phyloP scores from a whole-genome alignment of 345 rosid genomes.

The Moricandia moricandioides region DNA sequence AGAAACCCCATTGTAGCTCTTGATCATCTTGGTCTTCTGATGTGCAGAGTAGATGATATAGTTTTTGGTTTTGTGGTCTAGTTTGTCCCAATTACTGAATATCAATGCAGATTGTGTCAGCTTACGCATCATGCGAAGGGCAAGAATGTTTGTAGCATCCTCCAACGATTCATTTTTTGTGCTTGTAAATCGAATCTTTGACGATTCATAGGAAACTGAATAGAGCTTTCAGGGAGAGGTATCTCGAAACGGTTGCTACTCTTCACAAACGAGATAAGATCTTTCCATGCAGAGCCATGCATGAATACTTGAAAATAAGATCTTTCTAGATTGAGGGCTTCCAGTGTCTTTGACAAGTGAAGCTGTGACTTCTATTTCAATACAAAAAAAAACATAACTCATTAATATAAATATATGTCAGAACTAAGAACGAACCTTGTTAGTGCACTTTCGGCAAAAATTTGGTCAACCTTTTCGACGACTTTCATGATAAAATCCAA shows the following conservation, averaged over 20 bases:
- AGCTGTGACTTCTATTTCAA: too few species aligned
- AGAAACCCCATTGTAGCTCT: background rate
- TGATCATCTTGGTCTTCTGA: background rate
- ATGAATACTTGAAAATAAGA: background rate
- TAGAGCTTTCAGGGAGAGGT: background rate
- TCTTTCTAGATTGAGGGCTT: slow-evolving; percentile 4
- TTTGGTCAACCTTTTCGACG: background rate
- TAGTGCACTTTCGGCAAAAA: background rate
- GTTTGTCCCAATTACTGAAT: background rate
- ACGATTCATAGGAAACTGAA: background rate
- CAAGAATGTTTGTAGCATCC: background rate
- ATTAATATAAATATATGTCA: too few species aligned
- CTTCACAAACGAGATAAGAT: background rate
- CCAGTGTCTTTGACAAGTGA: background rate
- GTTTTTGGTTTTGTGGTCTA: background rate
- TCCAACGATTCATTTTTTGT: background rate
- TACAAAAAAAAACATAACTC: background rate
- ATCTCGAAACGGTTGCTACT: background rate
- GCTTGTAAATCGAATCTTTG: background rate
- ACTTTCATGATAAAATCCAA: background rate
- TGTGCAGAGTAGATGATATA: background rate
- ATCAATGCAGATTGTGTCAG: background rate
- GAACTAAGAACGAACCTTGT: background rate
- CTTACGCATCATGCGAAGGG: background rate
- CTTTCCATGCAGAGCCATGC: background rate